Base-by-base conservation (phyloP, 352 stramenopile species). In the Pythium chondricola region DNA sequence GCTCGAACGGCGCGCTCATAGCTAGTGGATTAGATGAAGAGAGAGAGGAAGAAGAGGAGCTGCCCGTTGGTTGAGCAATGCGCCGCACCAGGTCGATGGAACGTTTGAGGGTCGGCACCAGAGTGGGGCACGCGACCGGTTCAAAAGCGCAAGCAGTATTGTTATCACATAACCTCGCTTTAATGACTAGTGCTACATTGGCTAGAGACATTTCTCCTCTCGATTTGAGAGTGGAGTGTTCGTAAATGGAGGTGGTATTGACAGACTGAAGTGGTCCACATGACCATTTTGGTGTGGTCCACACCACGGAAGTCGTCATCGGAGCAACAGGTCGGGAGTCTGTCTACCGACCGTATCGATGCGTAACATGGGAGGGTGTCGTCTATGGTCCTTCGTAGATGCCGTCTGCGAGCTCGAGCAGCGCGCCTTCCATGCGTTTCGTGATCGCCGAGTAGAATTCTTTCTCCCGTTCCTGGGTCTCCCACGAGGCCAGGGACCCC, bases 381-480 rank as follows among this genome's bases (percentile, higher is more conserved):
- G n/a, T 54, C 37, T 49, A 52, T 36, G 51, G 43, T 9, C 32
- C 45, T 33, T 62, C 46, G 46, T 62, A 56, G 8, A 62, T 39
- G 47, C 63, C 64, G 39, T 71, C 56, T 39, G 71, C 75, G 44
- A 88, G 71, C 27, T 75, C 63, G 21, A 89, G 58, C 48, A 93
- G 65, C 46, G 78, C 71, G 14, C 81, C 53, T 48, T 95, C 83
- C 71, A 95, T 85, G 74, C 83, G 75, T 44, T 71, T 68, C 16
- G 77, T 91, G 50, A 95, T 92, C 46, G 79, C 83, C 63, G 81
- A 88, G 70, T 90, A 95, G 24, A 92, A 55, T 27, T 58, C 61
- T 29, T 79, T 83, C 65, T 93, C 76, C 18, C 52, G 51, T 33
- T 86, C 73, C 43, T 87, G 59, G 31, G 76, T 83, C 37, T 73